These are phyloP conservation scores for Calonectria fujianensis DNA, from an alignment of 2,329 filamentous ascomycete genomes.

Conservation along the genomic window DNA sequence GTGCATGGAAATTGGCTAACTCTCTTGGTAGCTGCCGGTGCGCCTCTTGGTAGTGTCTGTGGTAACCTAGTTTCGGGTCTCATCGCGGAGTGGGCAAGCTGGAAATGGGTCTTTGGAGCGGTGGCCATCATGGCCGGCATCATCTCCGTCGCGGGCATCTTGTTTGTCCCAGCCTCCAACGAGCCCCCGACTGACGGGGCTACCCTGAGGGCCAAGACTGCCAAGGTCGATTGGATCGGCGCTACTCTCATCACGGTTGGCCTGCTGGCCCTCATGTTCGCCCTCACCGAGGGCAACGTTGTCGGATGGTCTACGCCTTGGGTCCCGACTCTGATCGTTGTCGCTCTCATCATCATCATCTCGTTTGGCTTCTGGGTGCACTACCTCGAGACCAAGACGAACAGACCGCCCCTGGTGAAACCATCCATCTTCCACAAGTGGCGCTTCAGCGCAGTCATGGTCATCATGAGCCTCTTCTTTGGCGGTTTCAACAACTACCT, in stretches of 20 bases:
- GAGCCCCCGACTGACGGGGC: constrained; percentile 52
- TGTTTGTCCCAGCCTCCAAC: constrained; percentile 75
- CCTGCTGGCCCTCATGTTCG: constrained; percentile 78
- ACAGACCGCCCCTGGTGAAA: constrained; percentile 77
- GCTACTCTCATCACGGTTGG: constrained; percentile 77
- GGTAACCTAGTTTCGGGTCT: constrained; percentile 80
- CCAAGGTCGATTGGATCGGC: constrained; percentile 79
- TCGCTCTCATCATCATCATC: constrained; percentile 73
- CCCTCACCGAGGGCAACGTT: constrained; percentile 81
- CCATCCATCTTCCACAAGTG: constrained; percentile 77
- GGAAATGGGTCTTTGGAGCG: constrained; percentile 82
- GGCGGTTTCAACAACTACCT: constrained; percentile 81
- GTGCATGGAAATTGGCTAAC: constrained; percentile 22
- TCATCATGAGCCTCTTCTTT: constrained; percentile 81
- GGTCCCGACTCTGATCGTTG: constrained; percentile 75
- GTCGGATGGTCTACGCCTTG: constrained; percentile 80
- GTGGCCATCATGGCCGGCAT: constrained; percentile 75
- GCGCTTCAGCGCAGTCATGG: constrained; percentile 77
- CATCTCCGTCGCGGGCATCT: constrained; percentile 73
- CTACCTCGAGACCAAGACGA: constrained; percentile 58
- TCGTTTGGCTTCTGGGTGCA: constrained; percentile 78
- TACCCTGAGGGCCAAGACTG: constrained; percentile 60
- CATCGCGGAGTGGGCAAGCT: constrained; percentile 76
- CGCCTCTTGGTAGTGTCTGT: constrained; percentile 78
- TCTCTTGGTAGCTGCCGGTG: constrained; percentile 71